Conservation (phyloP, 768 basidiomycete species). For the Chalciporus sphaerocephalus region DNA sequence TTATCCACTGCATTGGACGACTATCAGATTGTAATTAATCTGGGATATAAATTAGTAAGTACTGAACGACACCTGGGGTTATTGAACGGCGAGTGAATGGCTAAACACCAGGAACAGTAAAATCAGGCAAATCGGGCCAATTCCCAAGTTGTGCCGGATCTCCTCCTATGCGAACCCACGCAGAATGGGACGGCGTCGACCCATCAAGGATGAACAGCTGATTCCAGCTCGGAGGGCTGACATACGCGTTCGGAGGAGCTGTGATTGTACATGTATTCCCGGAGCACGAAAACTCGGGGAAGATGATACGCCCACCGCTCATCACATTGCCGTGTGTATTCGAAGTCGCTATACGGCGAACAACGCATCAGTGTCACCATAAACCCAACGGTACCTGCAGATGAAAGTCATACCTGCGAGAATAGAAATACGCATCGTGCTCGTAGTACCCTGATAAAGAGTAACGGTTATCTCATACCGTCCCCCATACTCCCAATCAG, state of each 20-base stretch:
- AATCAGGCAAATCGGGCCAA: conserved; percentile 70
- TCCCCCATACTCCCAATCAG: conserved; percentile 61
- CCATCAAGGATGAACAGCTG: conserved; percentile 75
- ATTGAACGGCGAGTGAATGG: no score
- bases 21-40: no score
- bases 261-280: conserved; percentile 74
- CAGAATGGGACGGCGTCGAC: conserved; percentile 70
- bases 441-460: conserved; percentile 38
- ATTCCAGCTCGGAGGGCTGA: conserved; percentile 75
- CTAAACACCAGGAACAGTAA: conserved; percentile 59
- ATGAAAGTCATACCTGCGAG: conserved; percentile 47
- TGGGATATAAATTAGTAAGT: no score
- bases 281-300: conserved; percentile 65
- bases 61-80: no score
- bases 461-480: conserved; percentile 49
- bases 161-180: conserved; percentile 75
- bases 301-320: conserved; percentile 61
- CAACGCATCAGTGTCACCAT: conserved; percentile 5
- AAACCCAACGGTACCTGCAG: background rate
- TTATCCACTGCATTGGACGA: no score
- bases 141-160: conserved; percentile 67
- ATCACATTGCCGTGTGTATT: conserved; percentile 77
- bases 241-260: conserved; percentile 63
- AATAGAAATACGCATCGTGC: conserved; percentile 56
- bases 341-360: conserved; percentile 47